These are phyloP conservation scores for Trypanosomatidae sp. DNA, from an alignment of 208 protist genomes.

Conservation along the genomic window DNA sequence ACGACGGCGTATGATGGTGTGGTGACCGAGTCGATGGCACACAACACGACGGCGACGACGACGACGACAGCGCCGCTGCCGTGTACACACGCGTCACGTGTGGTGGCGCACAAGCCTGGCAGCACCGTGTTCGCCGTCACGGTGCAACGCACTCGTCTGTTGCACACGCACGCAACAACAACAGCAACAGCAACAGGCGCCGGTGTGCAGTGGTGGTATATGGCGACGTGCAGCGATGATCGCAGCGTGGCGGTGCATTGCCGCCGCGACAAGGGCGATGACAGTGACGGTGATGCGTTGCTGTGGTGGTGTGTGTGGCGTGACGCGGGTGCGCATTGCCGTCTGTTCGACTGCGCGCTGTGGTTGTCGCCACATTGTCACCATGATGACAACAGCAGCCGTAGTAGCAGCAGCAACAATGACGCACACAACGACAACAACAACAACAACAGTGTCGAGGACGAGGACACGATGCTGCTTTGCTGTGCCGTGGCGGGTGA, in stretches of 20 bases:
- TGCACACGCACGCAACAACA: no score
- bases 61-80: background rate
- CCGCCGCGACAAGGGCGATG: background rate
- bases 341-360: conserved; percentile 56
- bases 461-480: conserved; percentile 1
- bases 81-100: background rate
- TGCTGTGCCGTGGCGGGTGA: conserved; percentile 30
- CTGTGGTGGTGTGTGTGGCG: conserved; percentile 25
- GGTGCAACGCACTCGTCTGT: no score
- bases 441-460: background rate
- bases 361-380: background rate
- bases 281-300: background rate
- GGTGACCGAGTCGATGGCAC: no score
- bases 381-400: no score
- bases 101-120: background rate
- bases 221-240: conserved; percentile 74
- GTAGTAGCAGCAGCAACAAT: background rate
- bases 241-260: conserved; percentile 35
- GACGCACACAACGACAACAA: background rate
- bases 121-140: no score
- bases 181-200: no score
- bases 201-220: background rate
- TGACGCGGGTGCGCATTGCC: conserved; percentile 15
- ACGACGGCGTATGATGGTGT: no score
- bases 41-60: background rate